A percentile compares a stretch with the other conserved stretches of the same genome.
Evolutionary conservation across 306 rosid species (phyloP).

Genomic region (Gillenia trifoliata): DNA sequence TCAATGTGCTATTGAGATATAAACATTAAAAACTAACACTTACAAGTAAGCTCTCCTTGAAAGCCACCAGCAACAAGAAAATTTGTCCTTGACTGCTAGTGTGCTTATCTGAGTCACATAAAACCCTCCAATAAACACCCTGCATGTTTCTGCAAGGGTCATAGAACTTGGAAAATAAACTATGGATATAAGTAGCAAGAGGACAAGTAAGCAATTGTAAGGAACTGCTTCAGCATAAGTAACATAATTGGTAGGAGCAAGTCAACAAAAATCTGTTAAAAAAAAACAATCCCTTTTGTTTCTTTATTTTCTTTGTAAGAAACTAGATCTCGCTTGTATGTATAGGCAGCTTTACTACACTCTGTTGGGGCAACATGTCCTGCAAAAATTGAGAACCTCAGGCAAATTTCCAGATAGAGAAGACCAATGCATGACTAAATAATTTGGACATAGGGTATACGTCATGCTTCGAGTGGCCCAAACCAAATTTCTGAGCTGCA

Average conservation of each 20-base stretch:
- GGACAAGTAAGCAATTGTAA: not conserved
- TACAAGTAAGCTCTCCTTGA: conserved; percentile 92
- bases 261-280: not conserved
- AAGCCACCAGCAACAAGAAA: conserved; percentile 87
- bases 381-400: conserved; percentile 69
- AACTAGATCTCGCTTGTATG: conserved; percentile 5
- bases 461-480: conserved; percentile 91
- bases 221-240: not conserved
- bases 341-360: conserved; percentile 38
- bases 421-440: conserved; percentile 86
- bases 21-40: conserved; percentile 39
- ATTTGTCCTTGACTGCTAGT: conserved; percentile 73
- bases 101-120: conserved; percentile 81
- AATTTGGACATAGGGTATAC: conserved; percentile 68
- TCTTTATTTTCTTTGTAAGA: not conserved
- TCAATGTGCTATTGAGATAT: not conserved
- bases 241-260: not conserved
- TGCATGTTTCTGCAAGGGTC: conserved; percentile 44
- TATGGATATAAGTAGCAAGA: not conserved
- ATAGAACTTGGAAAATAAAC: conserved; percentile 3
- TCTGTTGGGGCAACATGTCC: conserved; percentile 84
- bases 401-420: conserved; percentile 61
- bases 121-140: conserved; percentile 84
- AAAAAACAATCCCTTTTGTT: not conserved
- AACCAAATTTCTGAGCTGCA: conserved; percentile 81